These are phyloP conservation scores for Beauveria medogensis DNA, from an alignment of 2,329 filamentous ascomycete species.

Conservation along the genomic window DNA sequence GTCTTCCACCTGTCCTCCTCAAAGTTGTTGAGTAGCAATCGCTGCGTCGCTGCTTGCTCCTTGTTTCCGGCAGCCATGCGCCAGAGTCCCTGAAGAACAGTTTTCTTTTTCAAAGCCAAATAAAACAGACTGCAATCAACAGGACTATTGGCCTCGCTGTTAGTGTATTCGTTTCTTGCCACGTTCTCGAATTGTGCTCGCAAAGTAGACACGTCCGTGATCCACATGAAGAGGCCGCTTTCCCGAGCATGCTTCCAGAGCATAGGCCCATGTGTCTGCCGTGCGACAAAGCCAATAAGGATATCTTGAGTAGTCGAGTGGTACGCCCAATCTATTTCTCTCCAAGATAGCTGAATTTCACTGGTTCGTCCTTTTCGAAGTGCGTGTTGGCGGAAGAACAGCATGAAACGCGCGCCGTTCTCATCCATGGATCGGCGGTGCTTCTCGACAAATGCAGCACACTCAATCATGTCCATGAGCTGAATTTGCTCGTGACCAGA, in stretches of 20 bases:
- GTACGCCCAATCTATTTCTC: constrained; percentile 80
- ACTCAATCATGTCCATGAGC: constrained; percentile 76
- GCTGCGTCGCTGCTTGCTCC: constrained; percentile 74
- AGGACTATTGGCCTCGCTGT: constrained; percentile 78
- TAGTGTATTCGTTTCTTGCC: constrained; percentile 88
- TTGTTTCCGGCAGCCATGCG: constrained; percentile 85
- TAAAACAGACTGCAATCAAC: constrained; percentile 89
- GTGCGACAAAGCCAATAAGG: constrained; percentile 70
- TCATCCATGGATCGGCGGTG: constrained; percentile 85
- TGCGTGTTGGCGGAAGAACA: constrained; percentile 78
- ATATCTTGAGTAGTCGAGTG: constrained; percentile 86
- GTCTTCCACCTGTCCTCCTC: constrained; percentile 79
- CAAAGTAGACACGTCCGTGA: constrained; percentile 67
- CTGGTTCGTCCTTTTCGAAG: constrained; percentile 58
- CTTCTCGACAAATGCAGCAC: constrained; percentile 73
- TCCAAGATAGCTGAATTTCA: constrained; percentile 61
- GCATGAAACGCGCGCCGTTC: constrained; percentile 78
- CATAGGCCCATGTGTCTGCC: constrained; percentile 71
- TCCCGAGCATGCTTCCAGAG: constrained; percentile 80
- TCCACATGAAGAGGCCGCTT: constrained; percentile 92
- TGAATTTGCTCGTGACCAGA: constrained; percentile 82
- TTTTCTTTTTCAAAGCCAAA: constrained; percentile 82
- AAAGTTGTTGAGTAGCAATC: constrained; percentile 85
- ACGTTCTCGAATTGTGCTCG: constrained; percentile 75
- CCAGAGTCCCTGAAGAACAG: constrained; percentile 85